Base-by-base conservation (phyloP, 2,329 filamentous ascomycete genomes). In the Fusarium pseudograminearum region DNA sequence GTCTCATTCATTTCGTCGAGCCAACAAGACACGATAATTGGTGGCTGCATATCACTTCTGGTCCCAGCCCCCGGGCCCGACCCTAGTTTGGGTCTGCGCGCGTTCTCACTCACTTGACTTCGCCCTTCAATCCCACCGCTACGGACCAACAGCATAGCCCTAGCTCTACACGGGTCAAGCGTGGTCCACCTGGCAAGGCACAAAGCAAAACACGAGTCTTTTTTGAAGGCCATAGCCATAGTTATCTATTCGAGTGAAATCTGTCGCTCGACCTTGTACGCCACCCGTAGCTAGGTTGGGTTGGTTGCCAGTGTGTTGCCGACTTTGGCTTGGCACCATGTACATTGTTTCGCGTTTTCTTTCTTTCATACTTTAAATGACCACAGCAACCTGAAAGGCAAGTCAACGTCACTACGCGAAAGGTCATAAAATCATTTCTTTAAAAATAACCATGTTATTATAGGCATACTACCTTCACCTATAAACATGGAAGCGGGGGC, bases 91-190 rank as follows among this genome's bases (percentile, higher is more conserved):
- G 42, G 67, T 62, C 59, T 54, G 48, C 66, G 40, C 51, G 34
- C 51, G 51, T 24, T 45, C 28, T 54, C 38, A 45, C 40, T 59
- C 62, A 63, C 59, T 72, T 67, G 63, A 58, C 65, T 57, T 61
- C 36, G 34, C 18, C 47, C 45, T 54, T 54, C 56, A 55, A 60
- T 73, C 57, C 67, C 69, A 65, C 59, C 40, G 48, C 55, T 59
- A 62, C 46, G 69, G 71, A 67, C 72, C 72, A 73, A 73, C 72
- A 71, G 60, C 61, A 67, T 45, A 44, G 44, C 55, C 33, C 62
- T 56, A 58, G 62, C 42, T 56, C 65, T 52, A 63, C 31, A 52
- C 44, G 51, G 63, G 60, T 57, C 48, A 58, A 26, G 47, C 34
- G 22, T 52, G 56, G 30, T 52, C 67, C 67, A 63, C 67, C 42